Base-by-base conservation (phyloP, 2,329 filamentous ascomycete genomes). In the Pleurostoma richardsiae region DNA sequence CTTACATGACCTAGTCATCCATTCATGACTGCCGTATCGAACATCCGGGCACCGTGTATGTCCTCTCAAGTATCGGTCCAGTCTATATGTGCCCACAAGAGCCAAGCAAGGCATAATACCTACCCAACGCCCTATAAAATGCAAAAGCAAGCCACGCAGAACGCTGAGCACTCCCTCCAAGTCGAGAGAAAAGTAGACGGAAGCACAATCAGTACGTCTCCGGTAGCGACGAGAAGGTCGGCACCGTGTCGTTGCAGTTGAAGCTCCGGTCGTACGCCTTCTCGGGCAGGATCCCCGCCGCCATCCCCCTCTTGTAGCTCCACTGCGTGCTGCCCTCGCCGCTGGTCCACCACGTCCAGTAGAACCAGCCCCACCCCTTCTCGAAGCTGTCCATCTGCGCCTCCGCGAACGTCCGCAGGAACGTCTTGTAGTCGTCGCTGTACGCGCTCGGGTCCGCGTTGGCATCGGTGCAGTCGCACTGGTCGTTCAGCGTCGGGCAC, bases 381-480 rank as follows among this genome's bases (percentile, higher is more conserved):
- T 97, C 92, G 61, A 97, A 99, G 49, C 85, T 88, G 57, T 85
- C 77, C 89, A 99, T 99, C 71, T 99, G 94, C 45, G 91, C 94
- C 68, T 96, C 86, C 5, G 94, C 94, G 68, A 97, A 97, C 68
- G 88, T 88, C 54, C 81, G 79, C 52, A 99, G 73, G 68, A 92
- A 97, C 55, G 83, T 71, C 70, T 94, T 96, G 70, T 99, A 99
- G 4, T 72, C 70, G 48, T 73, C 72, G 36, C 78, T 82, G 72
- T 91, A 97, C 4, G 69, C 61, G 19, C 72, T 68, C 0, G 86
- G 77, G 57, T 86, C 83, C 1, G 85, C 85, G 62, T 96, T 96
- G 33, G 92, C 90, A 30, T 72, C 64, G 28, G 74, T 70, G 70
- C 94, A 99, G 30, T 77, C 81, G 64, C 94, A 99, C 28, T 72